Evolutionary conservation across 768 basidiomycete genomes (phyloP).

Genomic region (Harrya chromipes): DNA sequence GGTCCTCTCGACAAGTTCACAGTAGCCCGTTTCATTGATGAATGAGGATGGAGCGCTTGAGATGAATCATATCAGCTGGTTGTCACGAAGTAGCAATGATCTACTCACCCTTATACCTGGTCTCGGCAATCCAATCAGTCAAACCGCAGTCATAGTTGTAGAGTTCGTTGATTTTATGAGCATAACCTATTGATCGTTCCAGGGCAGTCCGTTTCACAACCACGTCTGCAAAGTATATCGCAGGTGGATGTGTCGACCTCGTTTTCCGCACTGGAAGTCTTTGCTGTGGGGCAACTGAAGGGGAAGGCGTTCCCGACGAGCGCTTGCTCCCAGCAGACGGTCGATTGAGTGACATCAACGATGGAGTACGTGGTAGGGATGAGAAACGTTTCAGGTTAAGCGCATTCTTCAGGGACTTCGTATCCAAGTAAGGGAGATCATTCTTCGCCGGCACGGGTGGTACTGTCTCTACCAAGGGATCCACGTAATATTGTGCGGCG

Average conservation of each 20-base stretch:
- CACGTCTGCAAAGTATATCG: constrained; percentile 72
- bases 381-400: constrained; percentile 43
- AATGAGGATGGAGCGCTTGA: constrained; percentile 20
- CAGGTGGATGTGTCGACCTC: constrained; percentile 52
- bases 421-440: constrained; percentile 21
- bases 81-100: neutral
- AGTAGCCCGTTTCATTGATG: constrained; percentile 26
- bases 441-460: constrained; percentile 32
- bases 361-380: constrained; percentile 67
- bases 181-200: constrained; percentile 73
- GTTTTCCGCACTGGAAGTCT: constrained; percentile 28
- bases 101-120: constrained; percentile 50
- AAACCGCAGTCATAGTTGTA: constrained; percentile 73
- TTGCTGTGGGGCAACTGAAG: constrained; percentile 30
- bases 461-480: constrained; percentile 19
- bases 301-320: constrained; percentile 25
- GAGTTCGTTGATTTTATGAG: constrained; percentile 80
- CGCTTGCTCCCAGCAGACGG: constrained; percentile 21
- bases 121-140: constrained; percentile 66
- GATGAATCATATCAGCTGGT: constrained; percentile 2
- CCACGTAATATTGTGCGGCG: constrained; percentile 11
- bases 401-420: constrained; percentile 24
- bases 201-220: constrained; percentile 47
- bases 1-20: constrained; percentile 21
- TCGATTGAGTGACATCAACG: constrained; percentile 42